Conservation (phyloP, 129 eudicot genomes). For the Flaveria trinervia region DNA sequence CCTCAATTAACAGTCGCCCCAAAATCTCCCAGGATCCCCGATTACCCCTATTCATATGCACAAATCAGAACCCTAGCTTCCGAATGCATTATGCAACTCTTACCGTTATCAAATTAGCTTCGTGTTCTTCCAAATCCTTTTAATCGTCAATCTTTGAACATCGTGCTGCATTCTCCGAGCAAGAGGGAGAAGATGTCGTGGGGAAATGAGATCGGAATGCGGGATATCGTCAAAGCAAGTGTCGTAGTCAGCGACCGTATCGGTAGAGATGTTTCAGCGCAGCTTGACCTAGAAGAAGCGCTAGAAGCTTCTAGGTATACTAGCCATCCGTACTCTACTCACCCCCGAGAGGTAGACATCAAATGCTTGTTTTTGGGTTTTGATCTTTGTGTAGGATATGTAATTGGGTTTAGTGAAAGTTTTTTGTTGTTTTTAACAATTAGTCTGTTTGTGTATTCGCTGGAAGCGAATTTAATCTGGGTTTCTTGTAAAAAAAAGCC, state of each 20-base stretch:
- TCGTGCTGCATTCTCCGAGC: constrained; percentile 22
- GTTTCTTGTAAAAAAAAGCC: too few relatives aligned
- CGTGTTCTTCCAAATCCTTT: background rate
- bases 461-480: too few relatives aligned
- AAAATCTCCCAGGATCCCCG: constrained; percentile 6
- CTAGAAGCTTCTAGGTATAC: constrained; percentile 92
- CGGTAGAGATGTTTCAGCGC: constrained; percentile 70
- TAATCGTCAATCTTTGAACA: background rate
- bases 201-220: constrained; percentile 66
- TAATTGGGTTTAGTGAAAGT: too few relatives aligned
- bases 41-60: constrained; percentile 3
- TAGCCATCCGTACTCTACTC: constrained; percentile 88
- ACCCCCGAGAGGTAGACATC: constrained; percentile 79
- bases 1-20: constrained; percentile 15
- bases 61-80: constrained; percentile 26
- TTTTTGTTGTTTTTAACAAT: too few relatives aligned
- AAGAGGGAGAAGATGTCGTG: constrained; percentile 42
- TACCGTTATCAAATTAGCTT: constrained; percentile 10
- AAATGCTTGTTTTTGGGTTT: background rate
- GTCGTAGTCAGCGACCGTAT: constrained; percentile 74
- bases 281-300: constrained; percentile 86
- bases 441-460: background rate
- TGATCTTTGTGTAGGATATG: background rate
- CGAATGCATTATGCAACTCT: constrained; percentile 6
- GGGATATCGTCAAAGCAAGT: constrained; percentile 80